Base-by-base conservation (phyloP, 2,329 filamentous ascomycete species). In the Iodosphaeria phyllophila region DNA sequence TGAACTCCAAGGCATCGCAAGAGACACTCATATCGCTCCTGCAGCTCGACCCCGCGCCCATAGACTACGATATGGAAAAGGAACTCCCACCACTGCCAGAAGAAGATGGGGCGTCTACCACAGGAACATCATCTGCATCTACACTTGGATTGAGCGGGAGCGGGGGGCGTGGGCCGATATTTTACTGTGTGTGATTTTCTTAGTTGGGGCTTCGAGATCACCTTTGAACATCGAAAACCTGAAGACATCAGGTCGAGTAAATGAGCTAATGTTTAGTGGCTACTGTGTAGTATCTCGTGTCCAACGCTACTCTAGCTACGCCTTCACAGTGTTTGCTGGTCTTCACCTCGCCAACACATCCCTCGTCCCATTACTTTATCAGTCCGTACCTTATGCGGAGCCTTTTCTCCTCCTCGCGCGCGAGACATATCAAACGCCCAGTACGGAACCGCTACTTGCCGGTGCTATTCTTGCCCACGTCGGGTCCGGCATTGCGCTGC, bases 271-370 rank as follows among this genome's bases (percentile, higher is more conserved):
- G n/a, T n/a, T n/a, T n/a, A n/a, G n/a, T n/a, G n/a, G n/a, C n/a
- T n/a, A n/a, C n/a, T n/a, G 18, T 11, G 20, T 34, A 80, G 75
- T 91, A 26, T 63, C 63, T 5, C 68, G 77, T 23, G 60, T 89
- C 18, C 89, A 95, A 48, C 75, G 71, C 46, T 92, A 92, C 58
- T 89, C 82, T 1, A 82, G 77, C 36, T 91, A 92, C 54, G 70
- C 77, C 35, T 84, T 80, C 42, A 69, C 68, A 32, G 54, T 79
- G 35, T 92, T 86, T 53, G 63, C 74, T 17, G 59, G 68, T 16
- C 60, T 89, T 29, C 83, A 92, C 52, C 57, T 89, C 32, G 61
- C 72, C 40, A 92, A 84, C 39, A 86, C 80, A 17, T 79, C 79
- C 6, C 47, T 92, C 21, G 74, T 91, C 34, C 83, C 82, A 0